phyloP scores from a whole-genome alignment of 83 land plant genomes.

The Diphasiastrum complanatum region DNA sequence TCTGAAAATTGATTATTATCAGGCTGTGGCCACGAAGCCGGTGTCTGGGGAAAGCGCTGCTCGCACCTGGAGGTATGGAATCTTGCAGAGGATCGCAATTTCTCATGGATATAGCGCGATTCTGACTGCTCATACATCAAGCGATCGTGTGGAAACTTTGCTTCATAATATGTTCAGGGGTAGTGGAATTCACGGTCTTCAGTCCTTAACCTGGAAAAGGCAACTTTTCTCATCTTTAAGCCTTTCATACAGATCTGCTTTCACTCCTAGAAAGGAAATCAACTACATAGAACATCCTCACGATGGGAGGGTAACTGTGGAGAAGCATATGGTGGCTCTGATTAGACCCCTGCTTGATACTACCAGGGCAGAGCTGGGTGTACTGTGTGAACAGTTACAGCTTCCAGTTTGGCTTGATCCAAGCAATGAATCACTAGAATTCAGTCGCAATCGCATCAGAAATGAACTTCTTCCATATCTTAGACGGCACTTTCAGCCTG shows the following conservation, averaged over 20 bases:
- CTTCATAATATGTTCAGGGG: constrained; percentile 34
- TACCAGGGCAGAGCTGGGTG: constrained; percentile 22
- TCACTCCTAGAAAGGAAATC: neutral
- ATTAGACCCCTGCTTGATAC: constrained; percentile 26
- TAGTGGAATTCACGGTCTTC: constrained; percentile 27
- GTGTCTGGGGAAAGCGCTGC: constrained; percentile 26
- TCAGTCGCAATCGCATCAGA: constrained; percentile 24
- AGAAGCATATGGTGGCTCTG: constrained; percentile 4
- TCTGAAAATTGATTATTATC: constrained; percentile 22
- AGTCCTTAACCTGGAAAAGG: constrained; percentile 31
- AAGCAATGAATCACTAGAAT: constrained; percentile 21
- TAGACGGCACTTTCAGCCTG: constrained; percentile 16
- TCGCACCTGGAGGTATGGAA: constrained; percentile 29
- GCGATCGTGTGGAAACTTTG: constrained; percentile 33
- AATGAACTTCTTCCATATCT: constrained; percentile 29
- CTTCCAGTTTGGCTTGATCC: constrained; percentile 32
- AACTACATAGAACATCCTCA: neutral
- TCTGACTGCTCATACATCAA: constrained; percentile 34
- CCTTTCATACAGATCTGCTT: constrained; percentile 12
- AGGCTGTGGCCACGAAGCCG: constrained; percentile 19
- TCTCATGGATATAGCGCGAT: constrained; percentile 23
- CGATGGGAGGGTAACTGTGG: neutral
- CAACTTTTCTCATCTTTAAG: neutral
- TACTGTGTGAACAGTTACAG: constrained; percentile 9
- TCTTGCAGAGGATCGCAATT: constrained; percentile 22